These are phyloP conservation scores for Didymella glomerata DNA, from an alignment of 2,329 filamentous ascomycete genomes.

Conservation along the genomic window DNA sequence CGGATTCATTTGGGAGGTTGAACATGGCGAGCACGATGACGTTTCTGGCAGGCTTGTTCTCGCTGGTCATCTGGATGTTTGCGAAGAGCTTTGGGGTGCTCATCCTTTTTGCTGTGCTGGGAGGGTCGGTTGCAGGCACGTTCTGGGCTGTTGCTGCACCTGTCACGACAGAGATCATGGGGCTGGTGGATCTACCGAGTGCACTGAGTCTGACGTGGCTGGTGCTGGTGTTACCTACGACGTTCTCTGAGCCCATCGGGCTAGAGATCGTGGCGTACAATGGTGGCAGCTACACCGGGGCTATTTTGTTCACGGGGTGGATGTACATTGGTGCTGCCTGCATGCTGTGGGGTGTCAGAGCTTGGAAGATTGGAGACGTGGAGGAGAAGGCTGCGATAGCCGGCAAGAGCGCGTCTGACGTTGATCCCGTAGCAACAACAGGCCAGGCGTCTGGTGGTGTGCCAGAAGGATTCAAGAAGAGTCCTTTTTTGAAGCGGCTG, in stretches of 20 bases:
- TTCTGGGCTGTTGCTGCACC: constrained; percentile 72
- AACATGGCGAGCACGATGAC: constrained; percentile 75
- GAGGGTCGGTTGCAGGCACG: constrained; percentile 72
- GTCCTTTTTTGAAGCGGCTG: constrained; percentile 41
- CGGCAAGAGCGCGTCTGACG: constrained; percentile 35
- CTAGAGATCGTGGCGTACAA: constrained; percentile 61
- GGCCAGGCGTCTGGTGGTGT: constrained; percentile 2
- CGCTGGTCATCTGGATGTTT: constrained; percentile 76
- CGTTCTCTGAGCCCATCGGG: constrained; percentile 67
- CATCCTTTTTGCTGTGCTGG: constrained; percentile 74
- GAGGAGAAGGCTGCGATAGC: constrained; percentile 52
- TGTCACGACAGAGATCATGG: constrained; percentile 77
- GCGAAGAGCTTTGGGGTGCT: constrained; percentile 73
- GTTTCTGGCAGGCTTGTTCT: constrained; percentile 69
- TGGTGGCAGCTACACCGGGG: constrained; percentile 62
- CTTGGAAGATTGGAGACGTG: constrained; percentile 68
- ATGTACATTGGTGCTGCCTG: constrained; percentile 68
- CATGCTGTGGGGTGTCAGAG: constrained; percentile 63
- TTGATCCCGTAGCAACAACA: constrained; percentile 32
- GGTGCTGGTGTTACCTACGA: constrained; percentile 73
- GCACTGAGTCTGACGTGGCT: constrained; percentile 77
- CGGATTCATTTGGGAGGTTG: constrained; percentile 73
- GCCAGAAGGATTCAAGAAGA: constrained; percentile 29
- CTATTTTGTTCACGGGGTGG: constrained; percentile 68
- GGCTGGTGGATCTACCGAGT: constrained; percentile 72